These are phyloP conservation scores for Hirsutella rhossiliensis DNA, from an alignment of 2,329 filamentous ascomycete species.

Conservation along the genomic window DNA sequence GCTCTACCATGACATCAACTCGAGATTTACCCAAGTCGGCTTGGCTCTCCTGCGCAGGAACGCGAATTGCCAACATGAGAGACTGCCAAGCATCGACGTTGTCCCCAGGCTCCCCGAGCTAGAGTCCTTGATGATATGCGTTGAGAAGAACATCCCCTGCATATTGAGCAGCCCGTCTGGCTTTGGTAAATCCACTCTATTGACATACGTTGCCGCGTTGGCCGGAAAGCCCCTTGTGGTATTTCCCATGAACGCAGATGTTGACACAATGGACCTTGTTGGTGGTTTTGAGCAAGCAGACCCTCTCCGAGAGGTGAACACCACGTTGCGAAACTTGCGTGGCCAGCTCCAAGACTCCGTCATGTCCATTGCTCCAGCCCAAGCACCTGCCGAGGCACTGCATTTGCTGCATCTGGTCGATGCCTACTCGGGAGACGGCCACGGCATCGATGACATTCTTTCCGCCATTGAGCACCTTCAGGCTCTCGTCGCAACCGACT, in stretches of 20 bases:
- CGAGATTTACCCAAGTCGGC: constrained; percentile 63
- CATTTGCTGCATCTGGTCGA: constrained; percentile 39
- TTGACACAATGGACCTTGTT: constrained; percentile 94
- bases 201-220: constrained; percentile 69
- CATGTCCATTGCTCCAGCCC: constrained; percentile 33
- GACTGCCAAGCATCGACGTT: constrained; percentile 36
- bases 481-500: constrained; percentile 27
- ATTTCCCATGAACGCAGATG: constrained; percentile 85
- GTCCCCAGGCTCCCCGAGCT: constrained; percentile 55
- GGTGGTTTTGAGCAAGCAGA: constrained; percentile 95
- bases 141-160: constrained; percentile 78
- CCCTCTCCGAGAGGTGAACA: constrained; percentile 57
- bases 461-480: constrained; percentile 26
- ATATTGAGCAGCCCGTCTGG: constrained; percentile 80
- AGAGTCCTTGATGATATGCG: constrained; percentile 77
- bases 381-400: constrained; percentile 33
- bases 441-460: constrained; percentile 25
- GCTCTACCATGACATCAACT: constrained; percentile 59
- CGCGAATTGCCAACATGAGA: constrained; percentile 34
- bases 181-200: constrained; percentile 71
- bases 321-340: constrained; percentile 35
- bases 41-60: constrained; percentile 58
- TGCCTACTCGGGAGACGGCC: constrained; percentile 23
- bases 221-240: constrained; percentile 67
- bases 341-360: constrained; percentile 38